Base-by-base conservation (phyloP, 345 rosid genomes). In the Triadica sebifera region DNA sequence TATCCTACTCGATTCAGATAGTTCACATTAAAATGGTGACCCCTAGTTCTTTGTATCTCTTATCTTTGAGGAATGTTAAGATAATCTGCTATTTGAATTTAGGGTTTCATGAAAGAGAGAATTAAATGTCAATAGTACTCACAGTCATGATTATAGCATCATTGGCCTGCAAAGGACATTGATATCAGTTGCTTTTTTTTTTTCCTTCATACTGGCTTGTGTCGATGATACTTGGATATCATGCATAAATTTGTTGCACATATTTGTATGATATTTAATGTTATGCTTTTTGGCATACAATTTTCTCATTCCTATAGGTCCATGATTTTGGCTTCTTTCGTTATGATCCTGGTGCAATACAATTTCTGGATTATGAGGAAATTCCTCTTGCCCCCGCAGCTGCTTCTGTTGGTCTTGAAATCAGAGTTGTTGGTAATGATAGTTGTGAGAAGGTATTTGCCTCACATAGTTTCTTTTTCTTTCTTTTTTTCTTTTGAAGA, bases 241-340 rank as follows among this genome's bases (percentile, higher is more conserved):
- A 19, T 43, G 20, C 29, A 15, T 43, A 16, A 37, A n/a, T 62
- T 62, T 62, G 45, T 62, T 37, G 62, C 37, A 58, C 12, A 7
- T 62, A 8, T 38, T 16, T 38, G 46, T 52, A 16, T 24, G n/a
- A 43, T 43, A 43, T 43, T 43, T 5, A 41, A n/a, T 64, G 24
- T 37, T 65, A 45, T 65, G 8, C 49, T 65, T 65, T 29, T 20
- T 22, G 16, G 8, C 69, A 9, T 4, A 43, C 25, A 4, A 12
- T 20, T 15, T 38, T 22, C 17, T n/a, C 66, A 81, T 59, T 75
- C 49, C 66, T 71, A 57, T 82, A 92, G 98, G 97, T 94, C 74
- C 98, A 94, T 87, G 98, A 94, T 83, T 94, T 94, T 81, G 98
- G 98, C 73, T 94, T 94, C 90, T 94, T 89, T 83, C 83, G 86